Evolutionary conservation across 805 yeast genomes (phyloP).

Genomic region (Pichia cabralensis): DNA sequence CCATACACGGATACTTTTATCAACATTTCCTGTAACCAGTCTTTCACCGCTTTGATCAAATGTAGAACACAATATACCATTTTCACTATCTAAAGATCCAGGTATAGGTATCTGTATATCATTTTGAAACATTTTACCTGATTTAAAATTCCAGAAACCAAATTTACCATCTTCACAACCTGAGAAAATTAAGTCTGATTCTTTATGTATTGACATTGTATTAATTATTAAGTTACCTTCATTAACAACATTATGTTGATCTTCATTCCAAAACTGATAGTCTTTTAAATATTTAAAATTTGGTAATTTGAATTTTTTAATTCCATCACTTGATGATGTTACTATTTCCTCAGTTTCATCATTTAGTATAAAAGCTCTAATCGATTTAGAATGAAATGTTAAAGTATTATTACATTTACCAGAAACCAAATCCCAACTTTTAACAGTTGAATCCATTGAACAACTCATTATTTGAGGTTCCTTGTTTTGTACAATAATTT

Average conservation of each 20-base stretch:
- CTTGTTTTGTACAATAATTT: slow-evolving; percentile 53
- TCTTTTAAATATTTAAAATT: slow-evolving; percentile 51
- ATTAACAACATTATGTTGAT: slow-evolving; percentile 23
- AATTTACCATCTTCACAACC: slow-evolving; percentile 81
- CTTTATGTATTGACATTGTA: slow-evolving; percentile 51
- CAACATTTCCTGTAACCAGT: slow-evolving; percentile 82
- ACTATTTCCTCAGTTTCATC: slow-evolving; percentile 66
- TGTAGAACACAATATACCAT: slow-evolving; percentile 56
- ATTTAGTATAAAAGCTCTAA: slow-evolving; percentile 62
- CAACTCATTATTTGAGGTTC: slow-evolving; percentile 84
- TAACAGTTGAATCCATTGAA: slow-evolving; percentile 75
- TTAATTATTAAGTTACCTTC: slow-evolving; percentile 45
- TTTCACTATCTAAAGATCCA: slow-evolving; percentile 60
- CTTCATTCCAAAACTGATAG: slow-evolving; percentile 43
- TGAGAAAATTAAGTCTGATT: slow-evolving; percentile 56
- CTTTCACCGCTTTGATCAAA: slow-evolving; percentile 78
- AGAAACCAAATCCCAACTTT: slow-evolving; percentile 85
- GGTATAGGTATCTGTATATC: slow-evolving; percentile 47
- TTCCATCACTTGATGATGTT: slow-evolving; percentile 71
- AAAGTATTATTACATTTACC: slow-evolving; percentile 62
- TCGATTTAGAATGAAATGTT: slow-evolving; percentile 78
- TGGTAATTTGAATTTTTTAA: slow-evolving; percentile 78
- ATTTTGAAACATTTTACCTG: slow-evolving; percentile 55
- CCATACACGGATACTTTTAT: slow-evolving; percentile 78
- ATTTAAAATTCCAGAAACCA: slow-evolving; percentile 67